A percentile compares a stretch with the other conserved stretches of the same genome.
Evolutionary conservation across 192 early-diverging fungal species (phyloP).

Genomic region (Coemansia reversa): DNA sequence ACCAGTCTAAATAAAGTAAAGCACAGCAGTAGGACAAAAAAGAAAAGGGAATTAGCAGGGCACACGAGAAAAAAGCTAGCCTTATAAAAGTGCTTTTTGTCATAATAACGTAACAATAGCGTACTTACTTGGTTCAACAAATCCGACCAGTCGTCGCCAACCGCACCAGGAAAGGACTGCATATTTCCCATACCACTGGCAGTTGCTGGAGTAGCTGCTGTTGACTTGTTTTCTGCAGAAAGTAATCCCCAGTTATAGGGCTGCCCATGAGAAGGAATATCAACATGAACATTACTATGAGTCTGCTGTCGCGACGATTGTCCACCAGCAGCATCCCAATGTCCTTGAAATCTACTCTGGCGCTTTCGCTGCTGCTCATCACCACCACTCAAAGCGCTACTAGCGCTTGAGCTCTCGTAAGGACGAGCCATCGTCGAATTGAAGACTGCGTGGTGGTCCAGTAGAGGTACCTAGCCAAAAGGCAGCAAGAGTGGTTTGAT

Average conservation of each 20-base stretch:
- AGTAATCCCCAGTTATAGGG: slow-evolving; percentile 41
- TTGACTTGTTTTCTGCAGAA: slow-evolving; percentile 14
- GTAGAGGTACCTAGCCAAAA: not conserved
- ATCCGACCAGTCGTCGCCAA: slow-evolving; percentile 49
- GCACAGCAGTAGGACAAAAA: not conserved
- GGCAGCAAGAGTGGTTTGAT: slow-evolving; percentile 5
- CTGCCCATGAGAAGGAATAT: slow-evolving; percentile 16
- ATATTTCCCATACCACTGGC: slow-evolving; percentile 23
- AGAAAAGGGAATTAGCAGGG: not conserved
- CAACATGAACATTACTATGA: slow-evolving; percentile 20
- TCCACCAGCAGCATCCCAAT: slow-evolving; percentile 43
- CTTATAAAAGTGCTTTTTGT: not conserved
- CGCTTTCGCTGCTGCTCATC: slow-evolving; percentile 45
- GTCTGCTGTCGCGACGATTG: slow-evolving; percentile 20
- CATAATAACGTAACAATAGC: not conserved
- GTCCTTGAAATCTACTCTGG: slow-evolving; percentile 51
- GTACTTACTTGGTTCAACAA: slow-evolving; percentile 47
- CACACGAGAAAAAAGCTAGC: not conserved
- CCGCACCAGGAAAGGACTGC: slow-evolving; percentile 30
- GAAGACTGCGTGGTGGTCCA: too few species aligned
- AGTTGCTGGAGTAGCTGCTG: slow-evolving; percentile 20
- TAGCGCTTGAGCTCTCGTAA: slow-evolving; percentile 25
- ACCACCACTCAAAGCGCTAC: slow-evolving; percentile 19
- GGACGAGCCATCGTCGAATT: slow-evolving; percentile 32
- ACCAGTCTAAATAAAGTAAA: slow-evolving; percentile 26